Evolutionary conservation across 176 grass and related monocot species (phyloP).

Genomic region (Cymbopogon citratus): DNA sequence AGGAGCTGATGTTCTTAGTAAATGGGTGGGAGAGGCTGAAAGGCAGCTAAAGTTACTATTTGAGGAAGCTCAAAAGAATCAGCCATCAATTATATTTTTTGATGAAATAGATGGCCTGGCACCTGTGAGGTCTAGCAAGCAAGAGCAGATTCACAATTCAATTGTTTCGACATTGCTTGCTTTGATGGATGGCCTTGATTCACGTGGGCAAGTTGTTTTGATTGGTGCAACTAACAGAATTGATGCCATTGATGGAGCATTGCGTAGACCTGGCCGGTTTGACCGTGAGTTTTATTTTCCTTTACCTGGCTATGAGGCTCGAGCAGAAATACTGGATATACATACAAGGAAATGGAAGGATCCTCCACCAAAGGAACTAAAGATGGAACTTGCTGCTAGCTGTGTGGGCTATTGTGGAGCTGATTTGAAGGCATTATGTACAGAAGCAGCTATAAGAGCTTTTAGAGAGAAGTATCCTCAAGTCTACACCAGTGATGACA

Average conservation of each 20-base stretch:
- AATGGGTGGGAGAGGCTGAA: slow-evolving; percentile 99
- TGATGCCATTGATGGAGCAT: slow-evolving; percentile 98
- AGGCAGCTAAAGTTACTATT: slow-evolving; percentile 98
- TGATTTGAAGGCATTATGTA: slow-evolving; percentile 95
- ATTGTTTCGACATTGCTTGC: slow-evolving; percentile 99
- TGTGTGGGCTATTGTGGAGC: slow-evolving; percentile 99
- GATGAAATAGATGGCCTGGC: slow-evolving; percentile 99
- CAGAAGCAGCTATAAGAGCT: slow-evolving; percentile 91
- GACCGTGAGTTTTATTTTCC: slow-evolving; percentile 98
- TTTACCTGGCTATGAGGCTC: slow-evolving; percentile 92
- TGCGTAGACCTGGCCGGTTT: slow-evolving; percentile 93
- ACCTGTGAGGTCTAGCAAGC: slow-evolving; percentile 99
- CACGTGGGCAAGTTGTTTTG: slow-evolving; percentile 97
- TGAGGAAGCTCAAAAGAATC: slow-evolving; percentile 99
- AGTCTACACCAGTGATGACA: slow-evolving; percentile 98
- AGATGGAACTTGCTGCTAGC: slow-evolving; percentile 90
- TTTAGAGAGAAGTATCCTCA: slow-evolving; percentile 99
- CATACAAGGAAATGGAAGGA: slow-evolving; percentile 99
- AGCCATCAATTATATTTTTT: slow-evolving; percentile 98
- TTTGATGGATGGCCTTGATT: slow-evolving; percentile 99
- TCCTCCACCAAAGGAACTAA: slow-evolving; percentile 70
- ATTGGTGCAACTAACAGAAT: slow-evolving; percentile 99
- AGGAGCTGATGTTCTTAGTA: slow-evolving; percentile 99
- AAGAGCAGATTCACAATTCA: slow-evolving; percentile 99
- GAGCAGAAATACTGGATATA: slow-evolving; percentile 87